Percentiles rank a stretch among this genome's conserved stretches.
Conservation (phyloP, 176 grass and related monocot species). For the Ananas comosus region DNA sequence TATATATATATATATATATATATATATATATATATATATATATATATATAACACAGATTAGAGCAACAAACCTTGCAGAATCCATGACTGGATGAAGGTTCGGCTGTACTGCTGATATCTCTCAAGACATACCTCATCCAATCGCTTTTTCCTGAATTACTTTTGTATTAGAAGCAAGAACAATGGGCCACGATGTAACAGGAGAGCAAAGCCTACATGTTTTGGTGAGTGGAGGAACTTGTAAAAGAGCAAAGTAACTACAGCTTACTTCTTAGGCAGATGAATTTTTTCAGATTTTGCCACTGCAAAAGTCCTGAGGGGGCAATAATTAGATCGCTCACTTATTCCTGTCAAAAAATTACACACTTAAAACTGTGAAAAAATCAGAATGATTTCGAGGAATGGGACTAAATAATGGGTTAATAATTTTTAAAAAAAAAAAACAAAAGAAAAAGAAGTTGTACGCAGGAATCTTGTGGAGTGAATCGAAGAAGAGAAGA, state of each 20-base stretch:
- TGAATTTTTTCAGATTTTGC: constrained; percentile 54
- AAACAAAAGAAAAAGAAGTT: not conserved
- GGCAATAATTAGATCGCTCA: constrained; percentile 14
- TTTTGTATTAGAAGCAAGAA: not conserved
- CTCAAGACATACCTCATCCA: constrained; percentile 89
- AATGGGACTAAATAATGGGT: constrained; percentile 10
- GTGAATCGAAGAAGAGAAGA: constrained; percentile 12
- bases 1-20: not conserved
- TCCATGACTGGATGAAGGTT: constrained; percentile 90
- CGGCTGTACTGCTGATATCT: constrained; percentile 82
- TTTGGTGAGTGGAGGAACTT: not conserved
- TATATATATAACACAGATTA: not conserved
- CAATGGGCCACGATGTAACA: not conserved
- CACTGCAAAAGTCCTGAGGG: constrained; percentile 24
- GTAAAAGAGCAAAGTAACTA: not conserved
- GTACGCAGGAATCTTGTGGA: not conserved
- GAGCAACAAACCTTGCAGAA: constrained; percentile 66
- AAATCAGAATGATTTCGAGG: not conserved
- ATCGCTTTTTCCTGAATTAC: constrained; percentile 41
- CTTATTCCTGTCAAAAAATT: constrained; percentile 32
- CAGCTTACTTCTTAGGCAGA: constrained; percentile 59
- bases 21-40: not conserved
- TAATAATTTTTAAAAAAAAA: not conserved
- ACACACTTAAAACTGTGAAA: too few relatives aligned
- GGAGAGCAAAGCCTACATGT: not conserved